Evolutionary conservation across 805 yeast genomes (phyloP), one percentile per base, ranked within the genome.

Genomic region (Candida koratica): DNA sequence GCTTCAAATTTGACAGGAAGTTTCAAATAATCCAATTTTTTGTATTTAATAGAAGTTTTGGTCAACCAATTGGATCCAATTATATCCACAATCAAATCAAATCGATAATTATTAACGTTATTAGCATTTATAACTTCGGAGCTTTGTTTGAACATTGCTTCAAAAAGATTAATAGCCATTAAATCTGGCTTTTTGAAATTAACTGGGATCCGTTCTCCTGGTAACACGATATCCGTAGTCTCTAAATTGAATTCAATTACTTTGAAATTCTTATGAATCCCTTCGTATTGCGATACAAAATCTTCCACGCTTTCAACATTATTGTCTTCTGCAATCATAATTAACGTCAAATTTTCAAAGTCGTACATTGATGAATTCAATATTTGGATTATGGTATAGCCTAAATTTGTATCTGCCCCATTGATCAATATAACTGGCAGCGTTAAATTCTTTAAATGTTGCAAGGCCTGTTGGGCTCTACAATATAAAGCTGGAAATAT

Each of bases 331-430:
- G 61, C 56, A 5, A 65, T 47, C 33, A 64, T 46, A 1, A 65
- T 49, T 28, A 67, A 40, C 34, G 60, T 60, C 28, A 58, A 45
- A 17, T 43, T 41, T 12, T 46, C 48, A 29, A 61, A 45, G 14
- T 40, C 37, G 45, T 61, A 63, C 4, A 46, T 32, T 4, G 59
- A 47, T 1, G 67, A 61, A 16, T 48, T 47, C 8, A 67, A 39
- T 4, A 57, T 18, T 41, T 67, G 72, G 4, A 61, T 38, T 4
- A 67, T 20, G 5, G 67, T 67, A 31, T 47, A 44, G 0, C 69
- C 71, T 16, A 67, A 41, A 26, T 54, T 47, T 7, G 72, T 64
- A 39, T 67, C 70, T 3, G 62, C 73, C 17, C 73, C 73, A 46
- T 67, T 65, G 39, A 67, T 61, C 22, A 67, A 47, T 11, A 67